These are phyloP conservation scores for Globisporangium lucens DNA, from an alignment of 352 stramenopile species.

Conservation along the genomic window DNA sequence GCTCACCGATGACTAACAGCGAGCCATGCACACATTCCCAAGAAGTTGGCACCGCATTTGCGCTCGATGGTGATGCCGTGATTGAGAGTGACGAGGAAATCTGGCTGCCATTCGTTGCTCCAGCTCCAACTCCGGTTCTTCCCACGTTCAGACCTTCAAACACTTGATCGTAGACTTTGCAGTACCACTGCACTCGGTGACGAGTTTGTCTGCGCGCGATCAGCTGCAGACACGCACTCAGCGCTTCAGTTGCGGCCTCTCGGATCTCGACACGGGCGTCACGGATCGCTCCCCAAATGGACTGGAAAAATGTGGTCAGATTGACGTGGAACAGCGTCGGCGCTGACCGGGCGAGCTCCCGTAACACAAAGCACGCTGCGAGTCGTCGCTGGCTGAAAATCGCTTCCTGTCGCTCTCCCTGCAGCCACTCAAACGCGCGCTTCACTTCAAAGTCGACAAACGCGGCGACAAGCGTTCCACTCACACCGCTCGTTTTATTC, in stretches of 20 bases:
- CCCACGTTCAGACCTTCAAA: constrained; percentile 61
- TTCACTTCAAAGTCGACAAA: constrained; percentile 93
- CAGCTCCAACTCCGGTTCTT: constrained; percentile 20
- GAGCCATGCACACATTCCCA: constrained; percentile 93
- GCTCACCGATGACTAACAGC: constrained; percentile 92
- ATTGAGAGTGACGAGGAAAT: constrained; percentile 15
- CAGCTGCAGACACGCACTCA: constrained; percentile 87
- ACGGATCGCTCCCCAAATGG: constrained; percentile 85
- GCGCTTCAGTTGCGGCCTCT: constrained; percentile 74
- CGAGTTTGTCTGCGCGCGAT: constrained; percentile 79
- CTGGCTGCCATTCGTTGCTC: constrained; percentile 21
- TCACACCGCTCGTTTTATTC: constrained; percentile 58
- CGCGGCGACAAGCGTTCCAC: constrained; percentile 80
- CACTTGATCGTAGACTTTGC: constrained; percentile 90
- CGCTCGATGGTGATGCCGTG: constrained; percentile 6
- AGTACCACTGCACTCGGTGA: constrained; percentile 90
- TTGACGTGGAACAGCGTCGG: constrained; percentile 91
- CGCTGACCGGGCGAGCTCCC: constrained; percentile 82
- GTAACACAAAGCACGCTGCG: constrained; percentile 82
- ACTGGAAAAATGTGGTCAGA: constrained; percentile 91
- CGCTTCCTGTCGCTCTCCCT: constrained; percentile 60
- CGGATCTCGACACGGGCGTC: constrained; percentile 76
- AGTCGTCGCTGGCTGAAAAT: constrained; percentile 74
- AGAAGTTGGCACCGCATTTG: constrained; percentile 26
- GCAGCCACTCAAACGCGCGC: constrained; percentile 88